Evolutionary conservation across 169 alveolate genomes (phyloP), one percentile per base, ranked within the genome.

Genomic region (Besnoitia besnoiti): DNA sequence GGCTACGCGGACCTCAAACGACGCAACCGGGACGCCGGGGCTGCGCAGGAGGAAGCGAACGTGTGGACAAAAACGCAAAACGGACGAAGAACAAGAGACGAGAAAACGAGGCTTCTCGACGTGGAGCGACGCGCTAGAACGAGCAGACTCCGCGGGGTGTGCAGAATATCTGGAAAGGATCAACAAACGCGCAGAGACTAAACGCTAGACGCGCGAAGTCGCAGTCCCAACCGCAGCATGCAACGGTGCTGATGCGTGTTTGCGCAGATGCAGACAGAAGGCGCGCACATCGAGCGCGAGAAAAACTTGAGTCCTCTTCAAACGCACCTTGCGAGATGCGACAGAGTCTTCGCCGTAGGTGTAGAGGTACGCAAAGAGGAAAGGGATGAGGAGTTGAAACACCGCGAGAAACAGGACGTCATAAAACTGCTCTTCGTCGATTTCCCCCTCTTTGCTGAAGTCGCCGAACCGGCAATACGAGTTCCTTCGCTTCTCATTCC

Each of bases 401-500:
- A 50, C 90, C 21, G 93, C 89, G 42, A 80, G 40, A 21, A 80
- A 33, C 30, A 91, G 67, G 44, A 82, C 75, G 42, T 90, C 93
- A 49, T 47, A 90, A 50, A 90, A 79, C 16, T 90, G 93, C 37
- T 77, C 85, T 27, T 90, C 93, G 90, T 90, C 90, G 35, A 90
- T 42, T 10, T 40, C 93, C 7, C 90, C 93, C 4, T 90, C 89
- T 35, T 55, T 30, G 44, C 85, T 55, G 61, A 47, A 90, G 73
- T 90, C 93, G 21, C 93, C 93, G 47, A 90, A 90, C 14, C 93
- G 89, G 50, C 80, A 55, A 62, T 75, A 90, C 5, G 89, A 61
- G 49, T 77, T 49, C 59, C 89, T 8, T 44, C 89, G 51, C 89
- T 77, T 75, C 47, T 75, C 90, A 47, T 84, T 90, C 49, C 46